A percentile compares a stretch with the other conserved stretches of the same genome.
These are phyloP conservation scores for Lichtheimia ramosa DNA, from an alignment of 371 early-diverging fungal species.

Conservation along the genomic window DNA sequence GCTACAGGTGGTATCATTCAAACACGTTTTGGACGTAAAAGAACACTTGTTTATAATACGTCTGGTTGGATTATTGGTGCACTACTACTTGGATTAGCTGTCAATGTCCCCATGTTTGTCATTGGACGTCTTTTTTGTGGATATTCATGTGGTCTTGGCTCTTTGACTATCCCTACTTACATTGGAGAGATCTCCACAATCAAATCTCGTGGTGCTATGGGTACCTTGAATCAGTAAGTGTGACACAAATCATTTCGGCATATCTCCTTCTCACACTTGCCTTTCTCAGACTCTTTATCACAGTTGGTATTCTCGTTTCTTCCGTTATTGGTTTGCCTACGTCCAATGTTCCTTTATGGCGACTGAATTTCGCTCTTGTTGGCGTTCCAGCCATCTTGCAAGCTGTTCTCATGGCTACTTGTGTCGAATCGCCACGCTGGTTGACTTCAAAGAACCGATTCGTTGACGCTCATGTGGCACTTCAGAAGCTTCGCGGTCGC, in stretches of 20 bases:
- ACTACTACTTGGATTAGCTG: slow-evolving; percentile 46
- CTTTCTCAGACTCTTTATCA: slow-evolving; percentile 54
- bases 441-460: slow-evolving; percentile 55
- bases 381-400: slow-evolving; percentile 72
- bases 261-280: background rate
- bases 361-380: slow-evolving; percentile 61
- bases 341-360: slow-evolving; percentile 65
- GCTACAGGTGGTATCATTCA: slow-evolving; percentile 54
- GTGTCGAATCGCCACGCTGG: slow-evolving; percentile 78
- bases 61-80: slow-evolving; percentile 57
- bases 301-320: slow-evolving; percentile 71
- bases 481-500: slow-evolving; percentile 55
- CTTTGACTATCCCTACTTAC: slow-evolving; percentile 74
- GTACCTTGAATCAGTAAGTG: slow-evolving; percentile 64
- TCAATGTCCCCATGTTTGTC: slow-evolving; percentile 21
- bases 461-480: slow-evolving; percentile 52
- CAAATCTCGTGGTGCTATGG: slow-evolving; percentile 61
- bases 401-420: slow-evolving; percentile 60
- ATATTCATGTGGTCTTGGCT: slow-evolving; percentile 70
- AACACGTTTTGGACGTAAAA: slow-evolving; percentile 58
- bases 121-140: slow-evolving; percentile 25
- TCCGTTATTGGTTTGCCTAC: slow-evolving; percentile 61
- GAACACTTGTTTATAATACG: slow-evolving; percentile 56
- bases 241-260: background rate
- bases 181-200: slow-evolving; percentile 76